A percentile compares a stretch with the other conserved stretches of the same genome.
Evolutionary conservation across 352 stramenopile genomes (phyloP).

Genomic region (Pelagophyceae sp.): DNA sequence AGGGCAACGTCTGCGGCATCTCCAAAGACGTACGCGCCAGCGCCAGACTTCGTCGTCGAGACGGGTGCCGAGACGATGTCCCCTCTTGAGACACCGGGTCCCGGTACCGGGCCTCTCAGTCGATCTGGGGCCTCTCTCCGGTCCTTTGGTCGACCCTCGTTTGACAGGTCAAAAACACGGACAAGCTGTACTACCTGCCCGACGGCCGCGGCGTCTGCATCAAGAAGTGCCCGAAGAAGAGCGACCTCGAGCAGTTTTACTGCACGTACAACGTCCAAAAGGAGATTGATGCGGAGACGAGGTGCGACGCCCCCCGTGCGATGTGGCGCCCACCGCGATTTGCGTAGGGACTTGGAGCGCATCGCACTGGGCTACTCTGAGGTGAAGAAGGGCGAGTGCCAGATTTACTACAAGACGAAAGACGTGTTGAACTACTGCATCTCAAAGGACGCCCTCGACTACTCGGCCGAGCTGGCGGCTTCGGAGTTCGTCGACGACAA

Average conservation of each 20-base stretch:
- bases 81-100: not conserved
- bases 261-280: slow-evolving; percentile 32
- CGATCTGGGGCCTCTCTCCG: slow-evolving; percentile 9
- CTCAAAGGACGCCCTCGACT: not conserved
- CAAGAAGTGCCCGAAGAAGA: slow-evolving; percentile 45
- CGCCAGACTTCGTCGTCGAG: slow-evolving; percentile 16
- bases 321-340: too few relatives aligned
- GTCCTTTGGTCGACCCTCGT: slow-evolving; percentile 14
- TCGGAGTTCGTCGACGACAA: slow-evolving; percentile 22
- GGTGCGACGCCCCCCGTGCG: not conserved
- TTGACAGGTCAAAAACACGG: slow-evolving; percentile 18
- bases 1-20: slow-evolving; percentile 60
- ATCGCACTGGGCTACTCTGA: slow-evolving; percentile 26
- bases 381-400: slow-evolving; percentile 27
- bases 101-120: too few relatives aligned
- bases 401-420: slow-evolving; percentile 31
- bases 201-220: slow-evolving; percentile 55
- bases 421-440: slow-evolving; percentile 38
- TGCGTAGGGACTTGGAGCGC: slow-evolving; percentile 5
- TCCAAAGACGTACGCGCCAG: too few relatives aligned
- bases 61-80: not conserved
- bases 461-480: slow-evolving; percentile 9
- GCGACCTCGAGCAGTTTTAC: slow-evolving; percentile 30
- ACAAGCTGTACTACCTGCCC: slow-evolving; percentile 46
- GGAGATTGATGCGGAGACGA: not conserved